A percentile compares a stretch with the other conserved stretches of the same genome.
phyloP scores from a whole-genome alignment of 2,329 filamentous ascomycete species.

The Chaetomium strumarium region DNA sequence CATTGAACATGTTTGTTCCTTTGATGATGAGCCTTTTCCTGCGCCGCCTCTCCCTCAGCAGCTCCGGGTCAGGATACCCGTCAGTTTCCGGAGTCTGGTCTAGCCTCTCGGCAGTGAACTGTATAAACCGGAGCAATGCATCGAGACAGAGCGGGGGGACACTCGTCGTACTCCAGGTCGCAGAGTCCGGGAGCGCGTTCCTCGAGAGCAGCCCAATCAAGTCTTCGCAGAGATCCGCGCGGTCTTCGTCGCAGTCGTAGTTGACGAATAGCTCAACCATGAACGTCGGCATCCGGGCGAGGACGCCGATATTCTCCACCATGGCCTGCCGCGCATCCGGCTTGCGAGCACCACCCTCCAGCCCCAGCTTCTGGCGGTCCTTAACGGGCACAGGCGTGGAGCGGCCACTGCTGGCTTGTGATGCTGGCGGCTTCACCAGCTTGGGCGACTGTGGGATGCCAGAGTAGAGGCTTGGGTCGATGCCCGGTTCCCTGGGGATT shows the following conservation, averaged over 20 bases:
- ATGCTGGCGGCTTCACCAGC: constrained; percentile 69
- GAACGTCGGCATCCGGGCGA: constrained; percentile 88
- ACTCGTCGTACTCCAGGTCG: constrained; percentile 98
- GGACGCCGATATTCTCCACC: constrained; percentile 90
- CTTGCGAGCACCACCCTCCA: constrained; percentile 87
- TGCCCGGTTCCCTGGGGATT: constrained; percentile 83
- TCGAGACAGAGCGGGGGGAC: constrained; percentile 93
- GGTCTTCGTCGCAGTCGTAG: constrained; percentile 92
- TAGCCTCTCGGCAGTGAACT: constrained; percentile 83
- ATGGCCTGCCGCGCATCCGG: constrained; percentile 96
- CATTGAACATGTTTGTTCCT: constrained; percentile 88
- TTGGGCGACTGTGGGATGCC: constrained; percentile 90
- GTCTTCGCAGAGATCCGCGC: constrained; percentile 88
- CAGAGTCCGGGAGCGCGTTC: constrained; percentile 93
- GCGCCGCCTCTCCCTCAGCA: constrained; percentile 64
- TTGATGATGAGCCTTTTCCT: constrained; percentile 85
- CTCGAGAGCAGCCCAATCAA: constrained; percentile 87
- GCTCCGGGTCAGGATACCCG: constrained; percentile 59
- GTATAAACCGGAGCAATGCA: constrained; percentile 82
- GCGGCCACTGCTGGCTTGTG: constrained; percentile 70
- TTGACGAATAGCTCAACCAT: constrained; percentile 96
- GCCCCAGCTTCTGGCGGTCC: constrained; percentile 83
- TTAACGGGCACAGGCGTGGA: constrained; percentile 87
- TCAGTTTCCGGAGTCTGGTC: constrained; percentile 61
- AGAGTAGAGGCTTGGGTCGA: constrained; percentile 85